phyloP scores from a whole-genome alignment of 805 yeast species.

The Lipomyces orientalis region DNA sequence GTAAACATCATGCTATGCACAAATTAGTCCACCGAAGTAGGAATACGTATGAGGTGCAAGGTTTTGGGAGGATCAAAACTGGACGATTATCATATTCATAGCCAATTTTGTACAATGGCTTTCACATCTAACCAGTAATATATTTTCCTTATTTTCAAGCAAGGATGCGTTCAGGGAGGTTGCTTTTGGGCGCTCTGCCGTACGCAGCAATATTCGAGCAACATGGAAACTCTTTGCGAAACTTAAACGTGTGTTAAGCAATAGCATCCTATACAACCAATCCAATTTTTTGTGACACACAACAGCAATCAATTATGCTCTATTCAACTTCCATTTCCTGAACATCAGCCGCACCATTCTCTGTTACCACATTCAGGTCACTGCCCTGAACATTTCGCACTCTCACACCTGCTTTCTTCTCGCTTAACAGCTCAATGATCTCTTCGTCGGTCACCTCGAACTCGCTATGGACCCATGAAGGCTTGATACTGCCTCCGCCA shows the following conservation, averaged over 20 bases:
- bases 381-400: slow-evolving; percentile 13
- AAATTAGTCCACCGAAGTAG: neutral
- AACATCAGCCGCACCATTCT: neutral
- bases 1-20: slow-evolving; percentile 11
- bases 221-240: neutral
- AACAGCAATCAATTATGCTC: neutral
- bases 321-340: slow-evolving; percentile 6
- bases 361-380: slow-evolving; percentile 8
- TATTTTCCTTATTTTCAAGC: neutral
- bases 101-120: neutral
- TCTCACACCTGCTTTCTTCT: slow-evolving; percentile 21
- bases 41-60: neutral
- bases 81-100: neutral
- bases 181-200: neutral
- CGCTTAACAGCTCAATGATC: slow-evolving; percentile 13
- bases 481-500: slow-evolving; percentile 77
- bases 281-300: neutral
- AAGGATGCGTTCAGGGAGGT: neutral
- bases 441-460: slow-evolving; percentile 62
- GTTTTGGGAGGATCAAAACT: neutral
- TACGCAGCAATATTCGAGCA: neutral
- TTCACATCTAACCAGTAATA: slow-evolving; percentile 1
- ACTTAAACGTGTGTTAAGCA: neutral
- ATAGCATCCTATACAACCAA: neutral
- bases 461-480: slow-evolving; percentile 88